Base-by-base conservation (phyloP, 352 stramenopile genomes). In the Globisporangium solare region DNA sequence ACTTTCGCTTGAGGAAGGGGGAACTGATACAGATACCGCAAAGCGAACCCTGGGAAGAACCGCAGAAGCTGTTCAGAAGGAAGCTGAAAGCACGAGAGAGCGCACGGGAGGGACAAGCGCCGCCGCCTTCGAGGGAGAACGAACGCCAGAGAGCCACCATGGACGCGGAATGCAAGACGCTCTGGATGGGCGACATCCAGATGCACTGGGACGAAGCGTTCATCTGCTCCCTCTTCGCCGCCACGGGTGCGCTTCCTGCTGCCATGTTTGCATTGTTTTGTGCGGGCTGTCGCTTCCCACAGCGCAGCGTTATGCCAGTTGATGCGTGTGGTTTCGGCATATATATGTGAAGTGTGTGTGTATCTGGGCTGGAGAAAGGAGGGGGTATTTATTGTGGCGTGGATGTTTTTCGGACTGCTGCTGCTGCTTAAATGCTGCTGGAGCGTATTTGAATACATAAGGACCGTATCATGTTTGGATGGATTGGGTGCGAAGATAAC, bases 161-260 rank as follows among this genome's bases (percentile, higher is more conserved):
- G 66, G 72, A 74, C 45, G 48, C 53, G 32, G 76, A 87, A 18
- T 92, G 82, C 79, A 92, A 92, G 79, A 95, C 86, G 60, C 73
- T 95, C 32, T 95, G 86, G 86, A 94, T 95, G 79, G 86, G 86
- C 61, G 86, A 93, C 71, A 89, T 95, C 64, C 87, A 97, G 70
- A 83, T 86, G 70, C 66, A 93, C 63, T 97, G 89, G 89, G 88
- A 95, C 62, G 89, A 97, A 69, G 61, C 79, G 31, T 95, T 93
- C 63, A 81, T 97, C 47, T 61, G 79, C 58, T 88, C 86, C 46
- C 77, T 97, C 56, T 96, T 97, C 60, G 68, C 77, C 17, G 54
- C 65, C 39, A 80, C 79, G 35, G 67, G 88, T 92, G 62, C 69
- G 71, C 64, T 21, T 49, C 37, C 18, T n/a, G 31, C 17, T 27